Base-by-base conservation (phyloP, 164 flowering plant genomes). In the Platanus orientalis region DNA sequence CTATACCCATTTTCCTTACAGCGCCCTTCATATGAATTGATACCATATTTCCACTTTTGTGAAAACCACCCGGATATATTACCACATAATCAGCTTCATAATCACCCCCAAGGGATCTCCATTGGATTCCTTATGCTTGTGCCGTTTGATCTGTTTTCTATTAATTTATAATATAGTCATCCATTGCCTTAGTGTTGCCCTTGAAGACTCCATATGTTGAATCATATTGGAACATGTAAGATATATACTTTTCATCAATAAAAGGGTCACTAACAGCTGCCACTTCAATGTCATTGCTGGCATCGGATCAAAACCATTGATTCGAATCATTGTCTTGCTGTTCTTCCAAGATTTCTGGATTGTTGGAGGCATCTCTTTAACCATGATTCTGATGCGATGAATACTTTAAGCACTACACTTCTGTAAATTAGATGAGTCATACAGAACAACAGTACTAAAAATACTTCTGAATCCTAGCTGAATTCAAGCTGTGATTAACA, bases 221-320 rank as follows among this genome's bases (percentile, higher is more conserved):
- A 71, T 94, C 99, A 77, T 85, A 94, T 71, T 91, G 91, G 44
- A 94, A 77, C 99, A 94, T 94, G 84, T 91, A 94, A 65, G 99
- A 96, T n/a, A n/a, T n/a, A n/a, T n/a, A n/a, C n/a, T 96, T 96
- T 16, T 91, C 96, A 55, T 91, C 96, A 20, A 88, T 96, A 60
- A 94, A 74, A 67, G 89, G 96, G 81, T 91, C 90, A 73, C 97
- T 85, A 51, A 64, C 69, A 26, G 79, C 70, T 51, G 99, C 97
- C 21, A 91, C 99, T 82, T 62, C 99, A 97, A 75, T n/a, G n/a
- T n/a, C n/a, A n/a, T n/a, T n/a, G n/a, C n/a, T n/a, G n/a, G n/a
- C n/a, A 94, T 94, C 48, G 97, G 87, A 47, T 97, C 99, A 89
- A 94, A 94, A 69, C 98, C 98, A 71, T 93, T 90, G 72, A 93